Evolutionary conservation across 768 basidiomycete species (phyloP).

Genomic region (Leccinum imitatum): DNA sequence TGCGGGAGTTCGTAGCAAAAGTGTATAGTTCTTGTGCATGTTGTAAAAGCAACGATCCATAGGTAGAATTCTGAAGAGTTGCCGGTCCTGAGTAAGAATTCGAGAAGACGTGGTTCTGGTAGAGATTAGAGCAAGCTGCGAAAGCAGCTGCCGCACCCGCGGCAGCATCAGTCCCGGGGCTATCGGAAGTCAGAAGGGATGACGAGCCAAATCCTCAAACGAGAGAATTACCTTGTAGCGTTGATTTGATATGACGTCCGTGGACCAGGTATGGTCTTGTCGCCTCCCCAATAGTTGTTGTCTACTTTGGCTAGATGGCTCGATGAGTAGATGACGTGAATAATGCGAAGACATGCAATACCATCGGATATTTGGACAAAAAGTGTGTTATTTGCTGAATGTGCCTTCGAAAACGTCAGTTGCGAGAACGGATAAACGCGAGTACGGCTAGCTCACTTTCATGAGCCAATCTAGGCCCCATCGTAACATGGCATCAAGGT

Average conservation of each 20-base stretch:
- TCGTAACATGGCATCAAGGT: conserved; percentile 87
- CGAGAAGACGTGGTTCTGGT: conserved; percentile 59
- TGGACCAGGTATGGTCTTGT: conserved; percentile 68
- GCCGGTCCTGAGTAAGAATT: conserved; percentile 57
- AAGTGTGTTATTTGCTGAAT: conserved; percentile 68
- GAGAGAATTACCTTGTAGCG: conserved; percentile 43
- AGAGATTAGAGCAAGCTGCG: conserved; percentile 81
- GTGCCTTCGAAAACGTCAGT: conserved; percentile 53
- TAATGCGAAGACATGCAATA: conserved; percentile 24
- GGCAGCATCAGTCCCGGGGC: conserved; percentile 88
- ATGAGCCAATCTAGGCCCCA: conserved; percentile 94
- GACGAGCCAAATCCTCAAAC: not conserved
- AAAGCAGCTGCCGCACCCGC: conserved; percentile 86
- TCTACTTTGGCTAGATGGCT: conserved; percentile 51
- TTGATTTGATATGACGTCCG: conserved; percentile 82
- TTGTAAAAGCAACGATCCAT: conserved; percentile 63
- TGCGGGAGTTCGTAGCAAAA: conserved; percentile 69
- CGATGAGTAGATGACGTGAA: conserved; percentile 4
- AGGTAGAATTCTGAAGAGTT: conserved; percentile 68
- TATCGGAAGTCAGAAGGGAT: conserved; percentile 13
- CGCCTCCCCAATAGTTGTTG: conserved; percentile 88
- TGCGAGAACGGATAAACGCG: not conserved
- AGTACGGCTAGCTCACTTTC: conserved; percentile 49
- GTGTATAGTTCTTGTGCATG: conserved; percentile 77
- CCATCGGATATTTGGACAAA: conserved; percentile 75